Evolutionary conservation across 1,284 basidiomycete species (phyloP), one percentile per base, ranked within the genome.

Genomic region (Sporisorium sorghi): DNA sequence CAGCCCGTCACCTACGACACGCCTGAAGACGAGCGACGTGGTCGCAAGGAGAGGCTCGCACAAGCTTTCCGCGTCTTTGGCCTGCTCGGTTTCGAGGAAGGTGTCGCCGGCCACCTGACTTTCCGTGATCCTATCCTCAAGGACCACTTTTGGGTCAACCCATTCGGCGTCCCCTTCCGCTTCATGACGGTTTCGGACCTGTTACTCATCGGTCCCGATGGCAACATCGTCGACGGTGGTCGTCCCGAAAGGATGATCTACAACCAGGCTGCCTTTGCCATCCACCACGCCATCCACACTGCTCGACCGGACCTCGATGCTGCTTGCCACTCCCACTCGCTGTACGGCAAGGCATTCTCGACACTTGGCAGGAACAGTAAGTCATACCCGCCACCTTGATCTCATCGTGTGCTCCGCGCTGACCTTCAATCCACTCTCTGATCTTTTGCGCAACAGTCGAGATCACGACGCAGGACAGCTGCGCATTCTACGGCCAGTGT

Each of bases 301-400:
- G 87, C 88, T n/a, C 87, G 89, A 23, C 89, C 89, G 0, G 90
- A 91, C 75, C 87, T 90, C 19, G 76, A 88, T 35, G 89, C 89
- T 40, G 89, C 89, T 5, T 90, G 89, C 6, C 90, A 91, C 82
- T 88, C 88, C 19, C 90, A 91, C 81, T 88, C 88, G 5, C 84
- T 88, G 50, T 70, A 83, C 26, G 90, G 89, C n/a, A 89, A 89
- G 76, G 73, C 89, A 0, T 91, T 89, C 85, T 87, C 88, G 15
- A 86, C 88, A 1, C 86, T 91, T 9, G 89, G 89, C 11, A 86
- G 87, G 43, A 87, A 87, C 40, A 85, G 90, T 52, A 47, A 50
- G 68, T 71, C 10, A 17, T 5, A 19, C 8, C 17, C 35, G n/a
- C 15, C 15, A n/a, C 15, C 35, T n/a, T 37, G 12, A n/a, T 37